Evolutionary conservation across 2,329 filamentous ascomycete genomes (phyloP).

Genomic region (Fusarium lyarnte): DNA sequence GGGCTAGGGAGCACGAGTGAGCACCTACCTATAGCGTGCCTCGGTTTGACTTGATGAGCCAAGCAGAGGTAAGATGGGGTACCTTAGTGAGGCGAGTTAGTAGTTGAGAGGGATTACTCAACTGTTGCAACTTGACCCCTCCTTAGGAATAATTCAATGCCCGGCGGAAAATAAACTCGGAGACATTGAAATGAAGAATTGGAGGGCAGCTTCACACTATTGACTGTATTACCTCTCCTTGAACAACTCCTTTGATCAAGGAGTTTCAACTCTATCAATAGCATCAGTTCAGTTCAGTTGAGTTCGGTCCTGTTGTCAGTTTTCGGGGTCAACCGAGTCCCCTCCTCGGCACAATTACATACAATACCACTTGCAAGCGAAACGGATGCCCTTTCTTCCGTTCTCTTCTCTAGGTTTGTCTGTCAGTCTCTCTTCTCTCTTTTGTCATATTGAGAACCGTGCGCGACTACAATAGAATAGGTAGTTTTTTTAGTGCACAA

Average conservation of each 20-base stretch:
- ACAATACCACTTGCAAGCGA: neutral
- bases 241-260: neutral
- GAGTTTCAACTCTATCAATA: neutral
- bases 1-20: constrained; percentile 7
- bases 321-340: neutral
- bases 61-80: constrained; percentile 12
- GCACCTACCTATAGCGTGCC: neutral
- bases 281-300: neutral
- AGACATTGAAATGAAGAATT: constrained; percentile 29
- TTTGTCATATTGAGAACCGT: constrained; percentile 22
- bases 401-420: neutral
- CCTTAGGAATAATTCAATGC: neutral
- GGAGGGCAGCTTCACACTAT: constrained; percentile 28
- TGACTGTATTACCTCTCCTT: neutral
- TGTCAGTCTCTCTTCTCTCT: neutral
- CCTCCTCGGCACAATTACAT: neutral
- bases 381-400: neutral
- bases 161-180: neutral
- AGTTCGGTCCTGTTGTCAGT: neutral
- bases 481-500: neutral
- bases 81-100: neutral
- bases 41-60: neutral
- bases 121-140: constrained; percentile 6
- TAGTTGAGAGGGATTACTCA: neutral
- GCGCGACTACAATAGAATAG: constrained; percentile 4